Base-by-base conservation (phyloP, 2,329 filamentous ascomycete species). In the Sarocladium kiliense region DNA sequence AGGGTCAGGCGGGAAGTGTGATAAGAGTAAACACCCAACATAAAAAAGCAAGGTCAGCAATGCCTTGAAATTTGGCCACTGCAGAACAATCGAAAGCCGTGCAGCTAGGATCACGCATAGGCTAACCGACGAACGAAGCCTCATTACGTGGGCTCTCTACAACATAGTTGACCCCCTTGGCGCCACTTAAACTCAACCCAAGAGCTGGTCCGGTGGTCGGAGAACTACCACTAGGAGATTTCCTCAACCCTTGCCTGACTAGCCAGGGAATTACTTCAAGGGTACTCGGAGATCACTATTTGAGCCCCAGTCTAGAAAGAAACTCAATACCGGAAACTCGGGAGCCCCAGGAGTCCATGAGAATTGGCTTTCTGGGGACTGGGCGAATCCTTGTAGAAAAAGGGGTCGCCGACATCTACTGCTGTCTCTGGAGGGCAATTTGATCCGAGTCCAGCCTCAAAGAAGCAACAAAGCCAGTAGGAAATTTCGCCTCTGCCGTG, bases 231-330 rank as follows among this genome's bases (percentile, higher is more conserved):
- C 41, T 44, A 44, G 36, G 23, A 44, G 19, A 9, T 9, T 44
- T 6, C 19, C 7, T 44, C 41, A 16, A 44, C 18, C 6, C 41
- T 23, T 44, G 26, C 26, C n/a, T 32, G 44, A 18, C 44, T 30
- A 49, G 44, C 26, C 16, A 18, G 26, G 26, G 3, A 30, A 49
- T 16, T 5, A 5, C n/a, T 32, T 49, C 44, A 27, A 32, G 44
- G 44, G 18, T 49, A 27, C 44, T 32, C 44, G 44, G 44, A 49
- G 44, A 49, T 49, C 44, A 49, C 44, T 16, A 49, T 49, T 32
- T 30, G 11, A 3, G 26, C 44, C 44, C 44, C 44, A n/a, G 44
- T 49, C 23, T 27, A 16, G 23, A 30, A 27, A 10, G 10, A n/a
- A n/a, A 49, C 12, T 19, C 26, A 49, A 32, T 32, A 49, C 44